Conservation (phyloP, 2,329 filamentous ascomycete genomes). For the Monilinia fructicola region DNA sequence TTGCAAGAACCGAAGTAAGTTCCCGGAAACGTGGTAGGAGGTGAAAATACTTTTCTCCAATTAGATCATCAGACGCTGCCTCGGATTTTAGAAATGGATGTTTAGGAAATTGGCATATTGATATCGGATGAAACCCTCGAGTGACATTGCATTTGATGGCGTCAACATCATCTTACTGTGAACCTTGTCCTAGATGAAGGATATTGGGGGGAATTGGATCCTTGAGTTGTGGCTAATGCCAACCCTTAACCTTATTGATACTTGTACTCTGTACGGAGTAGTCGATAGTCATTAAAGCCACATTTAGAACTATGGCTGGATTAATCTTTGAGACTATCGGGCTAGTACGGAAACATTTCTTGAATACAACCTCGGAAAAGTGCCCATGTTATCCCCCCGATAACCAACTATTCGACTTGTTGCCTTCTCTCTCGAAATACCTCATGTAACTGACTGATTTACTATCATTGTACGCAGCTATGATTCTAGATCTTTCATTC, state of each 20-base stretch:
- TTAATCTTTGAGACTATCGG: not conserved
- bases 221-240: too few species aligned
- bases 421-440: not conserved
- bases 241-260: too few species aligned
- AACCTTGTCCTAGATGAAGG: not conserved
- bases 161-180: not conserved
- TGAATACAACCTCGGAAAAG: not conserved
- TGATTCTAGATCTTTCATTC: not conserved
- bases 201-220: too few species aligned
- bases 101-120: not conserved
- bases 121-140: not conserved
- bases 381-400: constrained; percentile 8
- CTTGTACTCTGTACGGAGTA: too few species aligned
- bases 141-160: not conserved
- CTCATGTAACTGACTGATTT: not conserved
- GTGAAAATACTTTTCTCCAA: not conserved
- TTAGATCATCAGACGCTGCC: not conserved
- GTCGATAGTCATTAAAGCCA: not conserved
- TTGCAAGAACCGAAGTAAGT: not conserved
- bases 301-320: not conserved
- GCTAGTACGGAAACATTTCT: not conserved
- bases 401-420: not conserved
- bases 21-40: not conserved
- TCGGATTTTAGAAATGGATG: not conserved
- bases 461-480: not conserved